These are phyloP conservation scores for Logfia minima DNA, from an alignment of 129 eudicot genomes.

Conservation along the genomic window DNA sequence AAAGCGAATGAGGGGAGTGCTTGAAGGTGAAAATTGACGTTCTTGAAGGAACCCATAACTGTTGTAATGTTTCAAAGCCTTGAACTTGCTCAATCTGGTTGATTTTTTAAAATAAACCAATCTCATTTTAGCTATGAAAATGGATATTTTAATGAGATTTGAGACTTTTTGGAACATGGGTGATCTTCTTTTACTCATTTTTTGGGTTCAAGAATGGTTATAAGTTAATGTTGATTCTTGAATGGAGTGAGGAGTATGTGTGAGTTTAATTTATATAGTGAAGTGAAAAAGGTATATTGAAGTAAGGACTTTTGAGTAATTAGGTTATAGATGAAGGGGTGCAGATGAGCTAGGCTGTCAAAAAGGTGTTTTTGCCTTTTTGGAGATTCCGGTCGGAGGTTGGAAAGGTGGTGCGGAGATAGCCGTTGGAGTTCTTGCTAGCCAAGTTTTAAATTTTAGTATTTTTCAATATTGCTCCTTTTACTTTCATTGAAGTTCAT, in stretches of 20 bases:
- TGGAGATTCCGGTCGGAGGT: constrained; percentile 23
- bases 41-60: constrained; percentile 54
- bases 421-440: constrained; percentile 40
- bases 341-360: constrained; percentile 29
- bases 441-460: constrained; percentile 25
- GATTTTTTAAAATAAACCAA: constrained; percentile 44
- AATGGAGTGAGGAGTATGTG: not conserved
- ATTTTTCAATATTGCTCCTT: not conserved
- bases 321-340: constrained; percentile 5
- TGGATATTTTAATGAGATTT: constrained; percentile 42
- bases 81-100: constrained; percentile 35
- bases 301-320: not conserved
- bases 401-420: constrained; percentile 27
- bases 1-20: constrained; percentile 47
- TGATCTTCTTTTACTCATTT: constrained; percentile 57
- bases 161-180: constrained; percentile 54
- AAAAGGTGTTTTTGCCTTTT: constrained; percentile 35
- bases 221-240: not conserved
- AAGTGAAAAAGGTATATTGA: constrained; percentile 8
- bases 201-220: constrained; percentile 2
- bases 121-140: constrained; percentile 52
- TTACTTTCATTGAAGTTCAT: not conserved
- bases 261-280: constrained; percentile 25
- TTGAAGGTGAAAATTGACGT: constrained; percentile 67
- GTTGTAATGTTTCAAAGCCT: constrained; percentile 47